Conservation (phyloP, 257 asterid genomes). For the Verbena officinalis region DNA sequence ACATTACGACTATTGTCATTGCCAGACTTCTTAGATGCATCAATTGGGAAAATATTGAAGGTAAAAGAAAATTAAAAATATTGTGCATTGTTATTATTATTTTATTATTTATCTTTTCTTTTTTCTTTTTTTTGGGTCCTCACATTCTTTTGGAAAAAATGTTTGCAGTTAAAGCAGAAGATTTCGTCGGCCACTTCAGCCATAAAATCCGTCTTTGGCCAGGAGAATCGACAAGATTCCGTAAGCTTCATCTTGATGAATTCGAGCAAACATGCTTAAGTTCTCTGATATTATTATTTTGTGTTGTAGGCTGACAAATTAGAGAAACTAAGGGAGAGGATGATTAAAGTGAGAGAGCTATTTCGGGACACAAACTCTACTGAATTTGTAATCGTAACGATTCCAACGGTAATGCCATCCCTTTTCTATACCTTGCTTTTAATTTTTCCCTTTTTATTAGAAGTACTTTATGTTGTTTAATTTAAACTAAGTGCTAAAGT, state of each 20-base stretch:
- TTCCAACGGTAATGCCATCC: conserved; percentile 82
- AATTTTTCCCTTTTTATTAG: background rate
- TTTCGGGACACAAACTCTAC: conserved; percentile 84
- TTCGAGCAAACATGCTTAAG: conserved; percentile 15
- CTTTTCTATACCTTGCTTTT: background rate
- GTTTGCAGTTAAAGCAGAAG: conserved; percentile 84
- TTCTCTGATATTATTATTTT: conserved; percentile 23
- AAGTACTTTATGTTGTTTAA: conserved; percentile 17
- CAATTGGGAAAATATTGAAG: conserved; percentile 97
- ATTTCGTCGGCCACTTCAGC: conserved; percentile 95
- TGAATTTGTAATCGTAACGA: conserved; percentile 91
- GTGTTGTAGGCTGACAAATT: conserved; percentile 75
- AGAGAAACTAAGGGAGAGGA: conserved; percentile 87
- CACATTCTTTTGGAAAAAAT: conserved; percentile 23
- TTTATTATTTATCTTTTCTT: background rate
- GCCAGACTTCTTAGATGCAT: conserved; percentile 96
- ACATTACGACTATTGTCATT: conserved; percentile 86
- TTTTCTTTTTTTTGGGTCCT: background rate
- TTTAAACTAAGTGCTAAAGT: background rate
- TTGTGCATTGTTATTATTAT: background rate
- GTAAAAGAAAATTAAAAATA: conserved; percentile 38
- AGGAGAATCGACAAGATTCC: conserved; percentile 58
- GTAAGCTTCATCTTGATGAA: conserved; percentile 49
- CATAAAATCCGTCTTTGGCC: conserved; percentile 91
- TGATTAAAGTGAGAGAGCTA: conserved; percentile 97